phyloP scores from a whole-genome alignment of 2,329 filamentous ascomycete genomes.

The Talaromyces sp. region DNA sequence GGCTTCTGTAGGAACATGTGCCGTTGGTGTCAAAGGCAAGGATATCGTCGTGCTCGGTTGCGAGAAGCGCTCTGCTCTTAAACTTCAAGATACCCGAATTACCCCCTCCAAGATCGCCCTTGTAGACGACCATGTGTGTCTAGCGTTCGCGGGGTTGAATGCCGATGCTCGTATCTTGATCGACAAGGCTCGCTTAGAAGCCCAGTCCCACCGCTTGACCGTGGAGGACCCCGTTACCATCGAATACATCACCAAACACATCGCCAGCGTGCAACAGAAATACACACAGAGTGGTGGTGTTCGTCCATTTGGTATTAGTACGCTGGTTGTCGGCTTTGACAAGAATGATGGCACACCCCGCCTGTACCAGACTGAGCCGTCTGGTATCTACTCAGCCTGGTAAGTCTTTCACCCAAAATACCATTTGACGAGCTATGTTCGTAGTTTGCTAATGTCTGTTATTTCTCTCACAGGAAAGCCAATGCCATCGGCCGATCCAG shows the following conservation, averaged over 20 bases:
- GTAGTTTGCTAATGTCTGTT: conserved; percentile 15
- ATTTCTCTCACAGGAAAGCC: conserved; percentile 73
- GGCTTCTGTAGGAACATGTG: conserved; percentile 75
- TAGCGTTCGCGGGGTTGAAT: conserved; percentile 96
- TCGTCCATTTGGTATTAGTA: conserved; percentile 97
- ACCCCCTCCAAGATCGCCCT: conserved; percentile 98
- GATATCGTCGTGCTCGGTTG: conserved; percentile 96
- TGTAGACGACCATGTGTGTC: conserved; percentile 92
- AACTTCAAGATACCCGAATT: conserved; percentile 98
- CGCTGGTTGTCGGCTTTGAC: conserved; percentile 97
- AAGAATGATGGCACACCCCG: conserved; percentile 84
- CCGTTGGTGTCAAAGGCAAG: conserved; percentile 92
- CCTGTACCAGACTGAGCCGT: conserved; percentile 98
- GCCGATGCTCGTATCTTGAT: conserved; percentile 97
- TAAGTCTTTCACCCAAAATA: conserved; percentile 51
- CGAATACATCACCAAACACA: conserved; percentile 99
- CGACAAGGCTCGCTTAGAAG: conserved; percentile 96
- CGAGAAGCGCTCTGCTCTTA: conserved; percentile 99
- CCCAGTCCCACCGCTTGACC: conserved; percentile 93
- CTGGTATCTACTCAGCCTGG: conserved; percentile 98
- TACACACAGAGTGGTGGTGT: conserved; percentile 99
- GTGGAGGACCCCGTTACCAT: conserved; percentile 97
- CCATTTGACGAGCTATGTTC: not conserved
- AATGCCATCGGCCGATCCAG: conserved; percentile 97
- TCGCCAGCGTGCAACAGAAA: conserved; percentile 95